Evolutionary conservation across 768 basidiomycete genomes (phyloP), one percentile per base, ranked within the genome.

Genomic region (Podaxis pistillaris): DNA sequence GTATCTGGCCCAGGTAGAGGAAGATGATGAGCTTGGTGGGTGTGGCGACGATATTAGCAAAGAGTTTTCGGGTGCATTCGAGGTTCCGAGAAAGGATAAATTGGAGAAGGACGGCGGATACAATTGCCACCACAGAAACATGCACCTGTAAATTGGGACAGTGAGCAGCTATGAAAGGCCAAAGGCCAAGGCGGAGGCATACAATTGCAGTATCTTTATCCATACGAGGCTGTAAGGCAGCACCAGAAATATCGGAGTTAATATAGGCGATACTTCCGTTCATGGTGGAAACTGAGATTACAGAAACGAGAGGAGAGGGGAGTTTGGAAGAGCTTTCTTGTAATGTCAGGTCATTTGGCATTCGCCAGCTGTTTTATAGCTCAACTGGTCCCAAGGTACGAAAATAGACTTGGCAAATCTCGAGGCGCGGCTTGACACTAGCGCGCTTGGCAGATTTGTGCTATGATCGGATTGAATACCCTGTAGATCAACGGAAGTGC

Each of bases 361-460:
- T 56, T 22, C n/a, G 19, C 36, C 33, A 40, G 8, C n/a, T 55
- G 41, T 55, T 62, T 62, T 62, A 62, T 62, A 55, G 53, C 17
- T 46, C 33, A 17, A 9, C 58, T 41, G 37, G 28, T 33, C 33
- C 36, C 46, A 60, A 60, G 58, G 58, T 51, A 60, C 50, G 58
- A 60, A 60, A 51, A 60, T 60, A 60, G 37, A 60, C 46, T 40
- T 55, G 60, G 47, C 53, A 62, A 62, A 62, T 62, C 60, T 55
- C 41, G 60, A 55, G 52, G 17, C 19, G 22, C 38, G 52, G 41
- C 40, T 47, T 55, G 53, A 54, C 30, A n/a, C 53, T 62, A 38
- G 40, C 30, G 30, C 28, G 26, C 60, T 37, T 54, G 44, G 44
- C 60, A 62, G 60, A 62, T 62, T 51, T 54, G 15, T 33, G 37